These are phyloP conservation scores for Hansenula sp. DNA, from an alignment of 1,139 yeast species.

Conservation along the genomic window DNA sequence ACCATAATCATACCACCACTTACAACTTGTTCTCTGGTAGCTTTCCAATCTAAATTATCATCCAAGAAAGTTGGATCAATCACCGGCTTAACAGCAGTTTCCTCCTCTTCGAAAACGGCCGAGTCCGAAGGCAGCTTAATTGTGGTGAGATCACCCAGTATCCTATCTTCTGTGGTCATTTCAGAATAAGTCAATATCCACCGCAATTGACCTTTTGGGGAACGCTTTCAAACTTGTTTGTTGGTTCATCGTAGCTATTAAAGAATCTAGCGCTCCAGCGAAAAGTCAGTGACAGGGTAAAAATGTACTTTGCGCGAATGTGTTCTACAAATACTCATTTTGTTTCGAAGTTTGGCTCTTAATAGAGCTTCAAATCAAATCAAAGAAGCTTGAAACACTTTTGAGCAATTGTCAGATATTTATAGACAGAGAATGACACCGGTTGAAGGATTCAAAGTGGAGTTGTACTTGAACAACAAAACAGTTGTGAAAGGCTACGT, in stretches of 20 bases:
- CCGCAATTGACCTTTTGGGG: background rate
- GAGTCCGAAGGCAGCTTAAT: slow-evolving; percentile 3
- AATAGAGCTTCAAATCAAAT: too few species aligned
- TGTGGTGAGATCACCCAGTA: background rate
- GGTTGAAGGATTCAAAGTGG: slow-evolving; percentile 53
- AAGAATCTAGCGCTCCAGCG: background rate
- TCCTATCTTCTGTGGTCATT: background rate
- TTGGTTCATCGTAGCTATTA: background rate
- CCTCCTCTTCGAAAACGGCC: background rate
- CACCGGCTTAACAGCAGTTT: background rate
- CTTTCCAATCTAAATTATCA: slow-evolving; percentile 28
- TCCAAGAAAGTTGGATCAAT: slow-evolving; percentile 28
- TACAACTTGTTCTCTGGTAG: slow-evolving; percentile 18
- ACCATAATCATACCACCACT: slow-evolving; percentile 1
- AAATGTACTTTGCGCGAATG: background rate
- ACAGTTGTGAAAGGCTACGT: slow-evolving; percentile 44
- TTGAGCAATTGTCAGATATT: background rate
- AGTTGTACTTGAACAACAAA: slow-evolving; percentile 43
- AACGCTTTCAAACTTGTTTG: too few species aligned
- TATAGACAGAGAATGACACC: slow-evolving; percentile 26
- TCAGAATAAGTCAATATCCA: background rate
- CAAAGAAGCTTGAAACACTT: too few species aligned
- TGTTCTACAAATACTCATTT: too few species aligned
- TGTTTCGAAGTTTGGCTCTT: background rate
- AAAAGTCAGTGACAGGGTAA: background rate